Base-by-base conservation (phyloP, 2,329 filamentous ascomycete genomes). In the Teratosphaeriaceae sp. region DNA sequence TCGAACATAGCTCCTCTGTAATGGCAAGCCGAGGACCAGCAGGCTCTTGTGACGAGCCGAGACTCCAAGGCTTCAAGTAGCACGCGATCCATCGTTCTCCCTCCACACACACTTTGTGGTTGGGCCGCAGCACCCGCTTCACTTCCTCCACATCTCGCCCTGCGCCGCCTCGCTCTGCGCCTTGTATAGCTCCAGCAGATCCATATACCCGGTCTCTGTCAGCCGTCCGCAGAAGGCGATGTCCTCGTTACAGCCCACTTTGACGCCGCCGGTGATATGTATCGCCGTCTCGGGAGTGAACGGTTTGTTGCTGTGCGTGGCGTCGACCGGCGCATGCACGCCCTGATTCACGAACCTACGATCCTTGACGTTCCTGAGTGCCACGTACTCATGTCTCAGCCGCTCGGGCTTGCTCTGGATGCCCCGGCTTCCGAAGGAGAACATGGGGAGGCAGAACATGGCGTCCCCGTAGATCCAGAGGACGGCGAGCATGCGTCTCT, bases 401-500 rank as follows among this genome's bases (percentile, higher is more conserved):
- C 13, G 5, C 2, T 44, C 26, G 2, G 34, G 34, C 11, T 48
- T 46, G 6, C 29, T 33, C 4, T n/a, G 20, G 5, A 46, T 15
- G 12, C 45, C 43, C 5, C 24, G 36, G 16, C 38, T 21, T 19
- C 24, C 23, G 37, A 37, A 46, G 11, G 37, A 42, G 39, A 40
- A 53, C n/a, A 51, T n/a, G 1, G 48, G 45, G 30, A 51, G 35
- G 37, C 47, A 53, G 40, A 43, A 47, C 30, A 51, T 26, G 16
- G 44, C 47, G n/a, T 37, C 22, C 19, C 31, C 9, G 38, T 51
- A 34, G 8, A 45, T 36, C 33, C 42, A 48, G 11, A 52, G 23
- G 2, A 54, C 38, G 21, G 50, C 37, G 9, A 52, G 21, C 47
- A 54, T 52, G 5, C 51, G 43, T 3, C 47, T 45, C 36, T 52